Evolutionary conservation across 2,329 filamentous ascomycete genomes (phyloP), one percentile per base, ranked within the genome.

Genomic region (Trichophyton benhamiae): DNA sequence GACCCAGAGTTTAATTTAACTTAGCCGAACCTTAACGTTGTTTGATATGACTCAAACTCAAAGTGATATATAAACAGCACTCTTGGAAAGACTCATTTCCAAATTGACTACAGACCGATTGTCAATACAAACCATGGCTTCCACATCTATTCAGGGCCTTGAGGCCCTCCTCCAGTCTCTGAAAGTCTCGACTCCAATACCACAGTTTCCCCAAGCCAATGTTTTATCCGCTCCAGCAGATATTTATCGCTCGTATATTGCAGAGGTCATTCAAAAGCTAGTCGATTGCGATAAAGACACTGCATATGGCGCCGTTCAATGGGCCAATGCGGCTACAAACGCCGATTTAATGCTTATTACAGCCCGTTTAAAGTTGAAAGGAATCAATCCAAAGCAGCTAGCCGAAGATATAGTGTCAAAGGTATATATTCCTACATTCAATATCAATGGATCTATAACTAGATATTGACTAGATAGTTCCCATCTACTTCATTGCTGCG

Each of bases 301-400:
- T 67, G 86, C 95, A 71, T 91, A 88, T 75, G 83, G 84, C 27
- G 84, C 84, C 42, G 77, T 95, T 48, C 83, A 87, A 76, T 92
- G 88, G 88, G 92, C 89, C 3, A 79, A 83, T 64, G 83, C 86
- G 42, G 79, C 91, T 22, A 89, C 94, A 66, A 90, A 91, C 78
- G 90, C 90, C 57, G 90, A 95, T 74, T 76, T 95, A 67, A 82
- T 88, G 60, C 76, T 95, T 55, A 86, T 89, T 7, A 84, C 89
- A 4, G 88, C 90, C 13, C 87, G 89, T 17, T 80, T 95, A 65
- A 82, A 89, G 64, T 75, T 92, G 69, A 92, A 87, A 76, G 85
- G 85, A 65, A n/a, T 80, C 72, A 87, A 87, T 71, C 84, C 85
- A 9, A 77, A 79, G 63, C 83, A 82, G 66, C 76, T 87, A 59